Evolutionary conservation across 257 asterid genomes (phyloP).

Genomic region (Primulina tabacum): DNA sequence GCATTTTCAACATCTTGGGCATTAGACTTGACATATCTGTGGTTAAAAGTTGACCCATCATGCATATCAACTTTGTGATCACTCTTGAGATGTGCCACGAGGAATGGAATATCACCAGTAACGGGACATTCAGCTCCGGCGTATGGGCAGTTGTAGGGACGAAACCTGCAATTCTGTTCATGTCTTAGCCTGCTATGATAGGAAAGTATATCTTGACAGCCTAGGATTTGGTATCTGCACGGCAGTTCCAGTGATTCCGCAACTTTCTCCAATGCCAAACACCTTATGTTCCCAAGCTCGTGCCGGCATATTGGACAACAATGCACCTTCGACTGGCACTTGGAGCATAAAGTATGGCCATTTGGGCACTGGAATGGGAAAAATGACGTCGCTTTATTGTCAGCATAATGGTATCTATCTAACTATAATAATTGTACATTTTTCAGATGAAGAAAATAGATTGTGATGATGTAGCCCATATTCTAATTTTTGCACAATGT

Average conservation of each 20-base stretch:
- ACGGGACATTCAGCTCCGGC: conserved; percentile 52
- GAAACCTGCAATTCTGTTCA: conserved; percentile 43
- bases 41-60: conserved; percentile 56
- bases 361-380: conserved; percentile 46
- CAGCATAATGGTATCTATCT: neutral
- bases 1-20: conserved; percentile 54
- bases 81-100: conserved; percentile 50
- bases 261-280: conserved; percentile 55
- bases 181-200: conserved; percentile 43
- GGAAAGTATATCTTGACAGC: conserved; percentile 52
- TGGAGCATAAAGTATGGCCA: conserved; percentile 58
- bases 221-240: conserved; percentile 40
- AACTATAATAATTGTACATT: neutral
- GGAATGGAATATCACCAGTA: conserved; percentile 45
- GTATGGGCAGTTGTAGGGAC: conserved; percentile 55
- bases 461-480: neutral
- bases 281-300: conserved; percentile 56
- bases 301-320: conserved; percentile 56
- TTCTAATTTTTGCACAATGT: neutral
- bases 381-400: neutral
- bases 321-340: conserved; percentile 43
- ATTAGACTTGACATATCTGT: conserved; percentile 52
- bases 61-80: conserved; percentile 63
- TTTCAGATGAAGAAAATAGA: neutral
- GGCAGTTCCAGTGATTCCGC: conserved; percentile 57